Evolutionary conservation across 805 yeast genomes (phyloP).

Genomic region (Jamesozyma rosinii): DNA sequence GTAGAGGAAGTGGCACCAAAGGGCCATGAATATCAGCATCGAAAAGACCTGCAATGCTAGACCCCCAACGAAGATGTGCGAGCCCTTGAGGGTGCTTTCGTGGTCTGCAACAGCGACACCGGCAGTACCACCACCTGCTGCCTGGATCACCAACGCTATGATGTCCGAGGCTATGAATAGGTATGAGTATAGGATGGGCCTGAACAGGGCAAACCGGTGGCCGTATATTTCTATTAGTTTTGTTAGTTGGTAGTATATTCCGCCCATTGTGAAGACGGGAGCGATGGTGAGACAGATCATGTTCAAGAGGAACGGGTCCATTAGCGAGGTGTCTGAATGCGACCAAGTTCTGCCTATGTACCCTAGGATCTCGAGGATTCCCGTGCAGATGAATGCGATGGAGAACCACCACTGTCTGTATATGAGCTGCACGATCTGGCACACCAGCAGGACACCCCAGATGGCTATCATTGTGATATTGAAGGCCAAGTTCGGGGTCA

Average conservation of each 20-base stretch:
- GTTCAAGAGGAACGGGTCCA: slow-evolving; percentile 49
- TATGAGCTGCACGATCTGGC: slow-evolving; percentile 39
- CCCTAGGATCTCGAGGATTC: slow-evolving; percentile 56
- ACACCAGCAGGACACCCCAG: slow-evolving; percentile 39
- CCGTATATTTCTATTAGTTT: slow-evolving; percentile 59
- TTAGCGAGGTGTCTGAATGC: slow-evolving; percentile 29
- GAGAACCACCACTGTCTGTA: slow-evolving; percentile 61
- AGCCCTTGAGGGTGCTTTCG: slow-evolving; percentile 20
- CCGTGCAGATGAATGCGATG: slow-evolving; percentile 45
- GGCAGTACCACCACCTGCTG: slow-evolving; percentile 68
- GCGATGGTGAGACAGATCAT: slow-evolving; percentile 63
- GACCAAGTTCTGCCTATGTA: slow-evolving; percentile 52
- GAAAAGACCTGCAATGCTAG: slow-evolving; percentile 66
- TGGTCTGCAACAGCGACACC: slow-evolving; percentile 35
- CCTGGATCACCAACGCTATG: slow-evolving; percentile 57
- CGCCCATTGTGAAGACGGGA: slow-evolving; percentile 81
- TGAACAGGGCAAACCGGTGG: slow-evolving; percentile 37
- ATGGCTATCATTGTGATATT: slow-evolving; percentile 49
- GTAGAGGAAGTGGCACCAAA: slow-evolving; percentile 41
- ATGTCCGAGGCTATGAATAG: slow-evolving; percentile 61
- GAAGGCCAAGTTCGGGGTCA: slow-evolving; percentile 45
- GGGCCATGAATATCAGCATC: slow-evolving; percentile 49
- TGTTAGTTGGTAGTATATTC: slow-evolving; percentile 63
- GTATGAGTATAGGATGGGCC: slow-evolving; percentile 36
- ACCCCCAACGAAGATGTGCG: slow-evolving; percentile 60